Percentiles rank a stretch among this genome's conserved stretches.
phyloP scores from a whole-genome alignment of 352 stramenopile genomes.

The Phytopythium aichiense region DNA sequence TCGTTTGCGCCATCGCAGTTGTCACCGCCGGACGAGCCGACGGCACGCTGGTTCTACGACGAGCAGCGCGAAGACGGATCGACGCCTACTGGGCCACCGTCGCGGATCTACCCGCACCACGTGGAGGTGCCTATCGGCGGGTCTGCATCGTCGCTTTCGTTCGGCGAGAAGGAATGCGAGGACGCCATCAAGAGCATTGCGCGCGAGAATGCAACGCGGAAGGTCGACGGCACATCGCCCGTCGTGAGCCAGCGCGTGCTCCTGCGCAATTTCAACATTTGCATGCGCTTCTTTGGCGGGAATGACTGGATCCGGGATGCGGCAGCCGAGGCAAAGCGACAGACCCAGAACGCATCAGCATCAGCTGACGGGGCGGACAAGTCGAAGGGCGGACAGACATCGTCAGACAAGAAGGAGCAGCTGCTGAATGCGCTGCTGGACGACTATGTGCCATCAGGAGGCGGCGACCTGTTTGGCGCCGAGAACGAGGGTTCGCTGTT shows the following conservation, averaged over 20 bases:
- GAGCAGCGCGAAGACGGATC: conserved; percentile 29
- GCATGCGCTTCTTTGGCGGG: conserved; percentile 86
- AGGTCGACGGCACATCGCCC: conserved; percentile 37
- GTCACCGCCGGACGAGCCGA: conserved; percentile 69
- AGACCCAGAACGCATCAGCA: not conserved
- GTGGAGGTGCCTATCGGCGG: conserved; percentile 85
- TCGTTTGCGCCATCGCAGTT: conserved; percentile 38
- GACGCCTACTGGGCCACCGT: conserved; percentile 44
- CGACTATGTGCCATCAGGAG: conserved; percentile 73
- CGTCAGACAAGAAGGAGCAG: conserved; percentile 51
- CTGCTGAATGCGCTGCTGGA: conserved; percentile 77
- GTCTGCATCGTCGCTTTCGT: conserved; percentile 76
- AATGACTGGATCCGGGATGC: conserved; percentile 71
- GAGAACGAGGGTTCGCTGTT: conserved; percentile 38
- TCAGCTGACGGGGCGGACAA: not conserved
- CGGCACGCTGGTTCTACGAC: conserved; percentile 80
- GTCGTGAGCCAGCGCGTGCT: conserved; percentile 80
- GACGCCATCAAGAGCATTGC: conserved; percentile 70
- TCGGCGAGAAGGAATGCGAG: conserved; percentile 80
- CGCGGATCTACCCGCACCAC: conserved; percentile 81
- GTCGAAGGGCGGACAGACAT: conserved; percentile 4
- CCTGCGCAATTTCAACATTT: conserved; percentile 84
- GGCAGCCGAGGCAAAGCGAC: not conserved
- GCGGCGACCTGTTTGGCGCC: conserved; percentile 46
- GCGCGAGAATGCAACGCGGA: conserved; percentile 49